phyloP scores from a whole-genome alignment of 768 basidiomycete genomes.

The Pulveroboletus ravenelii region DNA sequence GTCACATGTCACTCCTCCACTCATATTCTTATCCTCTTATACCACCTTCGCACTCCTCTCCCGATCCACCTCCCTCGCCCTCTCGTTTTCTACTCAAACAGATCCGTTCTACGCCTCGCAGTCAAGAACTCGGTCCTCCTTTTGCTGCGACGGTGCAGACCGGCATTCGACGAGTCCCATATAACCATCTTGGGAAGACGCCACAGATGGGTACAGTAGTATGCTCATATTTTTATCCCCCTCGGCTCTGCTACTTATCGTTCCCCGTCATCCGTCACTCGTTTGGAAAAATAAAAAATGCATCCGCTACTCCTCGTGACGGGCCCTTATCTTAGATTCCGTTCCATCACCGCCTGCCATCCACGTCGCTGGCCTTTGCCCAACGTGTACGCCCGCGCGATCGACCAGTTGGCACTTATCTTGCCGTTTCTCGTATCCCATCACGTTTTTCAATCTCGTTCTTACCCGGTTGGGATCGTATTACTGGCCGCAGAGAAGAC shows the following conservation, averaged over 20 bases:
- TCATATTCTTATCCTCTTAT: too few species aligned
- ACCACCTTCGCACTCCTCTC: too few species aligned
- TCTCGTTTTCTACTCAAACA: too few species aligned
- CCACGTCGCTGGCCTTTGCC: not conserved
- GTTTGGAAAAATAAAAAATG: not conserved
- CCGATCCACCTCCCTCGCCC: too few species aligned
- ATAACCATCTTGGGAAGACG: constrained; percentile 15
- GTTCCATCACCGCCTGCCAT: not conserved
- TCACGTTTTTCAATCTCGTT: not conserved
- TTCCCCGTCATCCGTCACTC: too few species aligned
- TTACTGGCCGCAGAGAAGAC: not conserved
- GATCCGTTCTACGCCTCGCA: not conserved
- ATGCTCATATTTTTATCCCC: constrained; percentile 8
- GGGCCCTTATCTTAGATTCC: not conserved
- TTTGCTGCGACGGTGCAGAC: not conserved
- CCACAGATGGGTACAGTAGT: constrained; percentile 4
- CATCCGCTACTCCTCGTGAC: not conserved
- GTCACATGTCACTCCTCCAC: constrained; percentile 14
- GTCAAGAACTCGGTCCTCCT: too few species aligned
- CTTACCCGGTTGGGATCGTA: not conserved
- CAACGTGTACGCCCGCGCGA: not conserved
- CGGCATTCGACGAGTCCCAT: constrained; percentile 2
- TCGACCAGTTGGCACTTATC: too few species aligned
- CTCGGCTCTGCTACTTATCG: not conserved
- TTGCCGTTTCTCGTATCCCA: too few species aligned